phyloP scores from a whole-genome alignment of 78 protist genomes.

The Speleostelium caveatum region DNA sequence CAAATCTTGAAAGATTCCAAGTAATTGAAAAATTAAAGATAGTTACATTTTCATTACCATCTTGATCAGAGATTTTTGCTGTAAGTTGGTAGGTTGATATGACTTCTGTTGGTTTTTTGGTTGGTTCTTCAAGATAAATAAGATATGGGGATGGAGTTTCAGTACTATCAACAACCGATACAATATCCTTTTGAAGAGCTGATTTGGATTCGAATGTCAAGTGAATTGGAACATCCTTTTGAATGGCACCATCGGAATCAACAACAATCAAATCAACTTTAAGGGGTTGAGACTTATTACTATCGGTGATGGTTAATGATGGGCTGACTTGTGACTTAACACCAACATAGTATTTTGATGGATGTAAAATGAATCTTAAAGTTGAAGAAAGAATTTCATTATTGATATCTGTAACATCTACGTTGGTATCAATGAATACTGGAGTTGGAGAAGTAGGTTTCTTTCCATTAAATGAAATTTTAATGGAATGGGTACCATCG shows the following conservation, averaged over 20 bases:
- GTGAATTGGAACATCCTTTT: slow-evolving; percentile 9
- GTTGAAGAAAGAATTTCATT: slow-evolving; percentile 35
- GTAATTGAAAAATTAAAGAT: neutral
- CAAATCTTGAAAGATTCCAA: slow-evolving; percentile 30
- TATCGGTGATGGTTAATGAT: slow-evolving; percentile 14
- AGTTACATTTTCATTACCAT: slow-evolving; percentile 22
- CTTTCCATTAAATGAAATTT: slow-evolving; percentile 40
- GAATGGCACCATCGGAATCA: slow-evolving; percentile 36
- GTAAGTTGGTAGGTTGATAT: slow-evolving; percentile 5
- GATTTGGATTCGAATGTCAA: neutral
- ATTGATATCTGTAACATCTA: slow-evolving; percentile 50
- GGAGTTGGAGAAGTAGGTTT: slow-evolving; percentile 60
- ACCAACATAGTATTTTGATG: slow-evolving; percentile 50
- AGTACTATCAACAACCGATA: neutral
- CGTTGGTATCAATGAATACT: slow-evolving; percentile 49
- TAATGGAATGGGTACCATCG: slow-evolving; percentile 57
- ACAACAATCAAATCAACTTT: slow-evolving; percentile 17
- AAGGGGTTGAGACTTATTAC: slow-evolving; percentile 1
- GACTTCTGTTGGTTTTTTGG: slow-evolving; percentile 3
- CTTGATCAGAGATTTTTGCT: slow-evolving; percentile 7
- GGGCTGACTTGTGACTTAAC: neutral
- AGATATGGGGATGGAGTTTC: neutral
- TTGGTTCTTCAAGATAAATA: slow-evolving; percentile 1
- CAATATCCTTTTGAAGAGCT: neutral
- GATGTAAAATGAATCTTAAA: slow-evolving; percentile 52